Percentiles rank a stretch among this genome's conserved stretches.
These are phyloP conservation scores for Termitomyces sp. DNA, from an alignment of 768 basidiomycete genomes.

Conservation along the genomic window DNA sequence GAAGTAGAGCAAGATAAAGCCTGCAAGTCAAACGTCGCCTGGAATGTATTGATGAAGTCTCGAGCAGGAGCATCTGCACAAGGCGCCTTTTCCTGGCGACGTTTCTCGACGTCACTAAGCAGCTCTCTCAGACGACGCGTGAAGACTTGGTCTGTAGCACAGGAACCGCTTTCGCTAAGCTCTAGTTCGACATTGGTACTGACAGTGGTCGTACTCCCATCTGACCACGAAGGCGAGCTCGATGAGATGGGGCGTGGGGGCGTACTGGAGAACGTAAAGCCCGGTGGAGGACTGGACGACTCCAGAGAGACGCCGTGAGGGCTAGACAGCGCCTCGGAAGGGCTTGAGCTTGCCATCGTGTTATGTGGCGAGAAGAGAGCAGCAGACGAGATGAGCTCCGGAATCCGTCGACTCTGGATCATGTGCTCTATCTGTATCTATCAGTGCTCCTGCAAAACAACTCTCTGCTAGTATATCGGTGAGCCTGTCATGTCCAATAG, in stretches of 20 bases:
- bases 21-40: neutral
- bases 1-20: neutral
- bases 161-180: neutral
- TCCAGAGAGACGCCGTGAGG: neutral
- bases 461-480: no score
- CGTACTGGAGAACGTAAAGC: neutral
- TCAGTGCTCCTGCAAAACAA: no score
- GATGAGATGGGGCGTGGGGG: neutral
- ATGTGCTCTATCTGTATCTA: no score
- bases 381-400: no score
- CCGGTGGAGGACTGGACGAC: neutral
- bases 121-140: neutral
- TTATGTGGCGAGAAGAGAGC: neutral
- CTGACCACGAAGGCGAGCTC: slow-evolving; percentile 1
- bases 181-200: neutral
- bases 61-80: neutral
- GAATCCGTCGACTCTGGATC: no score
- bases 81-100: neutral
- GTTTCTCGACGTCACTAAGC: neutral
- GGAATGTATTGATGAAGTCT: neutral
- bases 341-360: neutral
- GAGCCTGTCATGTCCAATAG: no score
- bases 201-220: neutral
- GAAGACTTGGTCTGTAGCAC: neutral
- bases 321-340: neutral